Percentiles rank a stretch among this genome's conserved stretches.
These are phyloP conservation scores for Blastobotrys apis DNA, from an alignment of 1,139 yeast species.

Conservation along the genomic window DNA sequence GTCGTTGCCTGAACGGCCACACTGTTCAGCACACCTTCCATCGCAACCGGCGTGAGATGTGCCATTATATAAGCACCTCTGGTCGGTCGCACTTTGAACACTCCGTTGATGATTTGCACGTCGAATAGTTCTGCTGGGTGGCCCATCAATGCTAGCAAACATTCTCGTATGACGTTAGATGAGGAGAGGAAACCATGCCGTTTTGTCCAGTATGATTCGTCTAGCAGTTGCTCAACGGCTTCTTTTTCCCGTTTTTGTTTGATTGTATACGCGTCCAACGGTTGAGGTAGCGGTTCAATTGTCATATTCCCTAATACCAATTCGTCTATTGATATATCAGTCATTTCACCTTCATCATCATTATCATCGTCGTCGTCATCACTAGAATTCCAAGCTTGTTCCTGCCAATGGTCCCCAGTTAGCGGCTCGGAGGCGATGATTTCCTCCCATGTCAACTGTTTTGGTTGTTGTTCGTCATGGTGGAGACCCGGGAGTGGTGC, in stretches of 20 bases:
- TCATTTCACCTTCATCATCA: constrained; percentile 13
- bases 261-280: constrained; percentile 1
- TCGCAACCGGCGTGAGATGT: constrained; percentile 15
- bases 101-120: neutral
- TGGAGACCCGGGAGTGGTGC: neutral
- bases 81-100: neutral
- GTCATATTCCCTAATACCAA: constrained; percentile 2
- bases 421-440: constrained; percentile 27
- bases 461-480: neutral
- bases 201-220: neutral
- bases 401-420: constrained; percentile 26
- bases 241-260: neutral
- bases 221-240: neutral
- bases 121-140: constrained; percentile 13
- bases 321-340: neutral
- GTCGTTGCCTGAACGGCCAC: constrained; percentile 17
- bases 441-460: constrained; percentile 25
- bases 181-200: constrained; percentile 12
- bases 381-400: neutral
- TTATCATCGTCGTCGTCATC: neutral
- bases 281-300: constrained; percentile 10
- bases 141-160: constrained; percentile 20
- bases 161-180: constrained; percentile 22
- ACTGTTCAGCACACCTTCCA: constrained; percentile 14
- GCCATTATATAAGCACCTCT: constrained; percentile 9